phyloP scores from a whole-genome alignment of 208 protist species.

The Acanthamoeba healyi region DNA sequence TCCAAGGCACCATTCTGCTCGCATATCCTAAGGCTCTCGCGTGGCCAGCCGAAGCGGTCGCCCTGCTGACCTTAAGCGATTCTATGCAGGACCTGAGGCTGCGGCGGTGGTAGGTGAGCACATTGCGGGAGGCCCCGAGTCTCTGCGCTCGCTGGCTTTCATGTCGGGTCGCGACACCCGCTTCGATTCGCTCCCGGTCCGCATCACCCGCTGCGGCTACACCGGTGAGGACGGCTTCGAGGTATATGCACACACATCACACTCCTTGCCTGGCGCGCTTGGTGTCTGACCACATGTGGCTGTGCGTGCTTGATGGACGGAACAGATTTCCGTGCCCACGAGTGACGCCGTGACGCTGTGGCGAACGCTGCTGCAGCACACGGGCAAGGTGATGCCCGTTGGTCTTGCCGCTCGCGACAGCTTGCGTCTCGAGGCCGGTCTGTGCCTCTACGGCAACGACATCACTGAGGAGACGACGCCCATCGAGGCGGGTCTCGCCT shows the following conservation, averaged over 20 bases:
- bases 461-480: constrained; percentile 95
- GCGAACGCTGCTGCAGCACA: constrained; percentile 36
- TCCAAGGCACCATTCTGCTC: constrained; percentile 50
- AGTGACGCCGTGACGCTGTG: constrained; percentile 26
- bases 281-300: too few species aligned
- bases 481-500: constrained; percentile 95
- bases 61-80: background rate
- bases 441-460: constrained; percentile 99
- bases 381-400: constrained; percentile 57
- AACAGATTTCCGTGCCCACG: constrained; percentile 63
- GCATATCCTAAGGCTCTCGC: background rate
- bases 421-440: constrained; percentile 95
- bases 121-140: constrained; percentile 61
- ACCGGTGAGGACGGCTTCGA: constrained; percentile 99
- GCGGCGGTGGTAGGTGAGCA: constrained; percentile 70
- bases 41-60: background rate
- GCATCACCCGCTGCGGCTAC: constrained; percentile 95
- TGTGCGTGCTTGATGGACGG: background rate
- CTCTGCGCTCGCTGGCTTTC: constrained; percentile 86
- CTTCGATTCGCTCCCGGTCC: constrained; percentile 82
- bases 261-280: background rate
- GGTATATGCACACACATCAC: constrained; percentile 78
- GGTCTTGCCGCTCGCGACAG: constrained; percentile 67
- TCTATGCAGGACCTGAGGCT: constrained; percentile 75
- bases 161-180: constrained; percentile 88